These are phyloP conservation scores for Friedmanniomyces endolithicus DNA, from an alignment of 495 filamentous ascomycete species.

Conservation along the genomic window DNA sequence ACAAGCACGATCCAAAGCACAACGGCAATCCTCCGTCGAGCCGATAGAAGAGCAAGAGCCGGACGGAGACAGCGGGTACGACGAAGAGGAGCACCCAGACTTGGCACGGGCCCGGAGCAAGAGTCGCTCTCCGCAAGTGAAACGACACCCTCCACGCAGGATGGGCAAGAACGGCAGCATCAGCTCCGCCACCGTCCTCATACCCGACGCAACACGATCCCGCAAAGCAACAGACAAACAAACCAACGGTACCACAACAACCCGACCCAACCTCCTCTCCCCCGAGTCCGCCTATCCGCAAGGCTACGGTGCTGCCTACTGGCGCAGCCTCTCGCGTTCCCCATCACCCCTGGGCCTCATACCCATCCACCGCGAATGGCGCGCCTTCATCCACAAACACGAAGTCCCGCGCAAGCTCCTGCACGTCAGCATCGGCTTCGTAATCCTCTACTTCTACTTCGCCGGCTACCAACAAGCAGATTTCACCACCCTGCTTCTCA, in stretches of 20 bases:
- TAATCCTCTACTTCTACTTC: constrained; percentile 72
- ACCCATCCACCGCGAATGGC: constrained; percentile 72
- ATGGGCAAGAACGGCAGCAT: constrained; percentile 2
- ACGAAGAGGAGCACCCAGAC: constrained; percentile 25
- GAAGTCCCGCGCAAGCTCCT: constrained; percentile 65
- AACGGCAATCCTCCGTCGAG: constrained; percentile 13
- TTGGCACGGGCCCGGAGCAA: constrained; percentile 25
- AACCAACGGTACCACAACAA: background rate
- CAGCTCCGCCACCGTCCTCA: constrained; percentile 12
- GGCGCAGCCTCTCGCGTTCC: constrained; percentile 72
- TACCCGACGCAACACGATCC: constrained; percentile 1
- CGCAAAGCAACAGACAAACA: background rate
- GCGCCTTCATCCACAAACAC: constrained; percentile 57
- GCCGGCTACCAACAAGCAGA: constrained; percentile 56
- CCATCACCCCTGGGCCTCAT: constrained; percentile 90
- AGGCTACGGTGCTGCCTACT: constrained; percentile 38
- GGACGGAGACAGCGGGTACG: constrained; percentile 14
- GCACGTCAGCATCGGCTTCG: constrained; percentile 91
- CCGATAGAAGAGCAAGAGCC: constrained; percentile 10
- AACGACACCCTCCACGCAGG: constrained; percentile 4
- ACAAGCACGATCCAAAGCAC: background rate
- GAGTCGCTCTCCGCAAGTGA: constrained; percentile 25
- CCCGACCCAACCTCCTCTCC: constrained; percentile 44
- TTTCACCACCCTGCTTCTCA: constrained; percentile 73
- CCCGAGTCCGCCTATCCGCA: constrained; percentile 37